Evolutionary conservation across 2,329 filamentous ascomycete species (phyloP).

Genomic region (Gnomoniopsis sp.): DNA sequence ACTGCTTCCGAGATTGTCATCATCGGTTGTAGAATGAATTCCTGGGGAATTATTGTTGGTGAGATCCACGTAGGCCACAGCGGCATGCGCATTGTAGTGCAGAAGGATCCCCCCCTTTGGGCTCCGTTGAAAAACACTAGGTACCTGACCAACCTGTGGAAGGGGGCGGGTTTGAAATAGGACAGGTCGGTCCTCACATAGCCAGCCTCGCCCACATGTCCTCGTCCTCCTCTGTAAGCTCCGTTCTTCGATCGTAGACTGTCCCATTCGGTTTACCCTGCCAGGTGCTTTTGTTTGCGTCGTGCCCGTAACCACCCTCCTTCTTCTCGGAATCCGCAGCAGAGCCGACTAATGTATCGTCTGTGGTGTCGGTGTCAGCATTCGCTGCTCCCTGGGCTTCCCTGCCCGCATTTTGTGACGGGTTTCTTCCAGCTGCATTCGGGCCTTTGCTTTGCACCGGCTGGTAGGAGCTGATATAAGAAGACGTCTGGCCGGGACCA

Average conservation of each 20-base stretch:
- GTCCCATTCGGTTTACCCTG: constrained; percentile 8
- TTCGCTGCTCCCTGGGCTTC: background rate
- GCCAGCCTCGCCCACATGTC: constrained; percentile 11
- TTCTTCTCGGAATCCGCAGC: background rate
- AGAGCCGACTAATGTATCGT: background rate
- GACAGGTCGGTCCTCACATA: background rate
- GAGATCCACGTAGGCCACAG: no score
- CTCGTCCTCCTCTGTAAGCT: constrained; percentile 12
- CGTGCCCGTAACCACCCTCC: background rate
- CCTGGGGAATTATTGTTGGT: no score
- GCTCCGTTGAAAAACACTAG: no score
- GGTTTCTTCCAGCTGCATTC: background rate
- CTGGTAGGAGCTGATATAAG: constrained; percentile 6
- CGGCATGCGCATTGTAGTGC: no score
- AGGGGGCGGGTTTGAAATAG: no score
- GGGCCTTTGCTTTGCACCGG: constrained; percentile 3
- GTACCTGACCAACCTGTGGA: no score
- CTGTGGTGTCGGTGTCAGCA: background rate
- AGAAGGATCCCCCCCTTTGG: no score
- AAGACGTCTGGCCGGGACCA: constrained; percentile 1
- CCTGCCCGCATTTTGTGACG: no score
- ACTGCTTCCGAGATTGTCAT: no score
- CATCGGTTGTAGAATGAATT: no score
- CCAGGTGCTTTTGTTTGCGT: background rate
- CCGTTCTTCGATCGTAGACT: constrained; percentile 6